These are phyloP conservation scores for Erigeron canadensis DNA, from an alignment of 129 eudicot genomes.

Conservation along the genomic window DNA sequence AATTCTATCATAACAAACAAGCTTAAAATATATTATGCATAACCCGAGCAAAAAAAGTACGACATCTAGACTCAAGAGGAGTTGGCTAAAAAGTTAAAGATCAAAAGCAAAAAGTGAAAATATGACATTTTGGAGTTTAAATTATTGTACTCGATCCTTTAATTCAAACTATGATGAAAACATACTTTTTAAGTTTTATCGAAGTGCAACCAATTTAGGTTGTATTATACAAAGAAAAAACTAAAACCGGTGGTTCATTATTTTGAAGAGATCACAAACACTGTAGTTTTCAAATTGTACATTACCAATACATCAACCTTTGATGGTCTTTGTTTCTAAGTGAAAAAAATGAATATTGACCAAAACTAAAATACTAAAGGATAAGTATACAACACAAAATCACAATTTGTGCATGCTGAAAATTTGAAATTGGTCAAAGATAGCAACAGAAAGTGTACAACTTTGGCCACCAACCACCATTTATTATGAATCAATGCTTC, in stretches of 20 bases:
- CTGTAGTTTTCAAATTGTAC: too few species aligned
- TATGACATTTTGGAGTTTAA: slow-evolving; percentile 12
- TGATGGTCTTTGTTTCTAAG: too few species aligned
- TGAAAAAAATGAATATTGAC: too few species aligned
- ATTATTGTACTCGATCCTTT: background rate
- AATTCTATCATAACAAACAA: background rate
- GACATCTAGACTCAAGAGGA: background rate
- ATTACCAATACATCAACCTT: too few species aligned
- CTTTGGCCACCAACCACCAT: slow-evolving; percentile 25
- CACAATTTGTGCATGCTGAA: slow-evolving; percentile 9
- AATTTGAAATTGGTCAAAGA: slow-evolving; percentile 20
- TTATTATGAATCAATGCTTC: slow-evolving; percentile 18
- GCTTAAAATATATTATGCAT: background rate
- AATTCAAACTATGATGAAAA: background rate
- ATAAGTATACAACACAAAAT: too few species aligned
- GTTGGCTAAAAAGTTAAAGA: slow-evolving; percentile 21
- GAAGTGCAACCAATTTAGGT: too few species aligned
- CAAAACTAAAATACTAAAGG: too few species aligned
- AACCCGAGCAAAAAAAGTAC: background rate
- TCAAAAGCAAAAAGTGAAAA: slow-evolving; percentile 21
- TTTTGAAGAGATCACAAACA: too few species aligned
- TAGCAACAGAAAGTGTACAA: slow-evolving; percentile 8
- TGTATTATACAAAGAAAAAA: too few species aligned
- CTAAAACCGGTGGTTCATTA: too few species aligned
- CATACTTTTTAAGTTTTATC: too few species aligned